phyloP scores from a whole-genome alignment of 2,329 filamentous ascomycete genomes.

The Ophiostoma fasciatum region DNA sequence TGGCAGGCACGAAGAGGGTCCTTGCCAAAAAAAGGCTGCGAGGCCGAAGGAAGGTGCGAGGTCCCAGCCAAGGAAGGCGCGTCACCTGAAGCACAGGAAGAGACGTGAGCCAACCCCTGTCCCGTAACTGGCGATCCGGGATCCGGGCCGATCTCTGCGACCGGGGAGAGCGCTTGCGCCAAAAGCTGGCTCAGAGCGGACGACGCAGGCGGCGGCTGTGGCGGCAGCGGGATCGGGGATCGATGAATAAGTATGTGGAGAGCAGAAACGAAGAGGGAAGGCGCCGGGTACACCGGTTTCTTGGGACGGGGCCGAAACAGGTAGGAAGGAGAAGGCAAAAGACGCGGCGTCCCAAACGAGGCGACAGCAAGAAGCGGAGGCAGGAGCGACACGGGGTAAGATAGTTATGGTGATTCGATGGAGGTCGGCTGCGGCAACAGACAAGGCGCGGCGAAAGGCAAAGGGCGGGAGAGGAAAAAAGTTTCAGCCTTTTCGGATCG shows the following conservation, averaged over 20 bases:
- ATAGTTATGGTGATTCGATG: no score
- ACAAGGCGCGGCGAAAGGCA: conserved; percentile 2
- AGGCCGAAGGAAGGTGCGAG: no score
- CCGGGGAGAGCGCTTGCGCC: no score
- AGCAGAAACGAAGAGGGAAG: conserved; percentile 3
- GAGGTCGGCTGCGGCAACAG: neutral
- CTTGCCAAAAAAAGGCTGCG: neutral
- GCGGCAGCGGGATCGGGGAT: neutral
- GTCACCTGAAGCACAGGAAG: no score
- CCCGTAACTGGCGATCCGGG: no score
- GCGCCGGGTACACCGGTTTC: conserved; percentile 1
- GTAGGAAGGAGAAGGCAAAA: neutral
- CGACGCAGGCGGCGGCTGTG: no score
- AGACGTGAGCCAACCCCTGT: no score
- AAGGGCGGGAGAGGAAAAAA: conserved; percentile 13
- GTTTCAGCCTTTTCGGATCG: conserved; percentile 10
- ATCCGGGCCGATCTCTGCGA: no score
- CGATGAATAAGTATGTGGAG: neutral
- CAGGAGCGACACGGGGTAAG: conserved; percentile 5
- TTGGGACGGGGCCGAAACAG: neutral
- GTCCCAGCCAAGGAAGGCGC: no score
- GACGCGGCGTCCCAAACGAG: no score
- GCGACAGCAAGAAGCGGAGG: neutral
- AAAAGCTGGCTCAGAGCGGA: no score
- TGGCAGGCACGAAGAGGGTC: conserved; percentile 4